phyloP scores from a whole-genome alignment of 495 filamentous ascomycete species.

The Penicillium steckii region DNA sequence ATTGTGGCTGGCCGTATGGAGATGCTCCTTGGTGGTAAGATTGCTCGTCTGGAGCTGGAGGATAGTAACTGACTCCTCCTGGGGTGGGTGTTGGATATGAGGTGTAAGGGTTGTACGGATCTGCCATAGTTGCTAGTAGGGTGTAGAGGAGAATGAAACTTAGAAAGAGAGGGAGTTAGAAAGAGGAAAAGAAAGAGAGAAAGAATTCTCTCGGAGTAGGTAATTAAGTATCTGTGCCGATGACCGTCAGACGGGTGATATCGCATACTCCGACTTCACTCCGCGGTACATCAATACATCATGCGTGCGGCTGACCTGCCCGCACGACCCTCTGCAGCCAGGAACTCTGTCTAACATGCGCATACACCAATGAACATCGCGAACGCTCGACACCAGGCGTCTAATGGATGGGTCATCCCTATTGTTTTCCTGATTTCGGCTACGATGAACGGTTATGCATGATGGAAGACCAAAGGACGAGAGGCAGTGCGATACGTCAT shows the following conservation, averaged over 20 bases:
- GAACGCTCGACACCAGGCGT: background rate
- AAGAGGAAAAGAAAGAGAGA: background rate
- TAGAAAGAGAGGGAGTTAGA: no score
- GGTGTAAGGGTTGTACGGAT: conserved; percentile 47
- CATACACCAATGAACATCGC: conserved; percentile 15
- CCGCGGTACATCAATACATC: conserved; percentile 10
- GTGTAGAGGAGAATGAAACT: background rate
- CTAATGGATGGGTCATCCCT: conserved; percentile 1
- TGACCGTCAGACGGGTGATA: conserved; percentile 9
- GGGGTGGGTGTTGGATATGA: conserved; percentile 25
- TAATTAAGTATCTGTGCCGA: background rate
- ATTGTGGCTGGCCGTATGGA: conserved; percentile 12
- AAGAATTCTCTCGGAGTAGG: background rate
- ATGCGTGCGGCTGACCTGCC: conserved; percentile 28
- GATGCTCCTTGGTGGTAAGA: conserved; percentile 6
- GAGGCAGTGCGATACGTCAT: conserved; percentile 18
- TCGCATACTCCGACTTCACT: no score
- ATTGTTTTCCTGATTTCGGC: background rate
- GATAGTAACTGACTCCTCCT: conserved; percentile 30
- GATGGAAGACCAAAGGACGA: conserved; percentile 4
- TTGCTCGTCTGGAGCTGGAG: conserved; percentile 23
- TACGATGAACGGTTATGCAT: background rate
- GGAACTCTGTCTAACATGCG: conserved; percentile 17
- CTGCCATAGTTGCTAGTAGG: conserved; percentile 38
- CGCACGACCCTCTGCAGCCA: conserved; percentile 23